Base-by-base conservation (phyloP, 768 basidiomycete species). In the Gyrodon lividus region DNA sequence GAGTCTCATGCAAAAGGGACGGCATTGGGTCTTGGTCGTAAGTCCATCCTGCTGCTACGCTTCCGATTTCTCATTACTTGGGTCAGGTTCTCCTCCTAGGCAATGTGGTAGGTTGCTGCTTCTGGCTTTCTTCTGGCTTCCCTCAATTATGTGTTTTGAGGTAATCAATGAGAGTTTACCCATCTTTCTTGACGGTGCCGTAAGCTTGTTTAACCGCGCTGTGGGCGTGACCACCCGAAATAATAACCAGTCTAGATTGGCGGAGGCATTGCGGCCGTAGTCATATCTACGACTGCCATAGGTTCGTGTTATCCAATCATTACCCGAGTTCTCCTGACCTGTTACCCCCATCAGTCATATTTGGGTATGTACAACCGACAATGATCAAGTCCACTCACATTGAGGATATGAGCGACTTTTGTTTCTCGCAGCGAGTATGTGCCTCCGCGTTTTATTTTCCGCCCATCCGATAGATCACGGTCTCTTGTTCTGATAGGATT, bases 11-110 rank as follows among this genome's bases (percentile, higher is more conserved):
- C 67, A 73, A 33, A 79, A 75, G 56, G 88, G 90, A 0, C 80
- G 91, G 3, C 92, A 94, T 68, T 94, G 96, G 96, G 92, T 98
- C 12, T 80, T 98, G 8, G 95, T 97, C 46, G 94, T 92, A 62
- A 46, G 77, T 40, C 14, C 34, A 38, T 17, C 38, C 35, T 7
- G 22, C 12, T 43, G 3, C 39, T 2, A 22, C 26, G 24, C 19
- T 1, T n/a, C 3, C 5, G 12, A 23, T 2, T 5, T 70, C 49
- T 45, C 37, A 61, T 26, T 3, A 28, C 0, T 19, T 4, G n/a
- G 8, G 3, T 7, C 40, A 90, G 89, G 89, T 93, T 7, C 77
- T 98, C 2, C 78, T 98, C 2, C 75, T 98, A 1, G 82, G 88
- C 50, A 97, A 98, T 66, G 94, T 97, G 52, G 87, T 89, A 61